Base-by-base conservation (phyloP, 139 green algal species). In the Chlamydomonas applanata region DNA sequence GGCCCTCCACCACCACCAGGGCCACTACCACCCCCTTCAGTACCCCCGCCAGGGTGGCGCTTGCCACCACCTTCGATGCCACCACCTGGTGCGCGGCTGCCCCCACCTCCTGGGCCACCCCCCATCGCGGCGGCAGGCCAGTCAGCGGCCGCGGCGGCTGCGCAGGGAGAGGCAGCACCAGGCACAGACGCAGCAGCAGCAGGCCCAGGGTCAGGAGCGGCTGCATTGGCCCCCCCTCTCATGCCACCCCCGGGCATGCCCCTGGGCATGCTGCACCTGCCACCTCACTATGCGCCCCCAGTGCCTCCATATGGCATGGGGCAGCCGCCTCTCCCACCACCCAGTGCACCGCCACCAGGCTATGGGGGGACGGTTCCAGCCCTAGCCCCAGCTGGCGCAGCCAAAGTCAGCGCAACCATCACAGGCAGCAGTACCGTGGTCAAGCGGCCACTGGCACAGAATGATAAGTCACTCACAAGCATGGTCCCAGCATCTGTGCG, bases 401-500 rank as follows among this genome's bases (percentile, higher is more conserved):
- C 24, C 54, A 62, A 27, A 62, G 54, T 27, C 54, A 62, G 32
- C 53, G 62, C 88, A 3, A 91, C 84, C 45, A 89, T 94, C 67
- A 83, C 81, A 27, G 91, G 79, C 14, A 86, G 79, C 22, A 87
- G 81, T 54, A 96, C 91, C 4, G 91, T 96, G 44, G 82, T 91
- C 13, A 89, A 90, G 52, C 82, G 91, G 56, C 84, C 92, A 5
- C 75, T 87, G 20, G 91, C 91, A 0, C 82, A 93, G 16, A 79
- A 93, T 4, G 89, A 94, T 62, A 91, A 90, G 64, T 35, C 53
- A 7, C 69, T 86, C 7, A 85, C 84, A 0, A 76, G 72, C 24
- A 86, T 93, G 88, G 87, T 96, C 19, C 91, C 91, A 17, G 85
- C 91, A 0, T 86, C 88, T 3, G 77, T 96, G 62, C 81, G 84